Evolutionary conservation across 129 eudicot species (phyloP).

Genomic region (Sambucus nigra): DNA sequence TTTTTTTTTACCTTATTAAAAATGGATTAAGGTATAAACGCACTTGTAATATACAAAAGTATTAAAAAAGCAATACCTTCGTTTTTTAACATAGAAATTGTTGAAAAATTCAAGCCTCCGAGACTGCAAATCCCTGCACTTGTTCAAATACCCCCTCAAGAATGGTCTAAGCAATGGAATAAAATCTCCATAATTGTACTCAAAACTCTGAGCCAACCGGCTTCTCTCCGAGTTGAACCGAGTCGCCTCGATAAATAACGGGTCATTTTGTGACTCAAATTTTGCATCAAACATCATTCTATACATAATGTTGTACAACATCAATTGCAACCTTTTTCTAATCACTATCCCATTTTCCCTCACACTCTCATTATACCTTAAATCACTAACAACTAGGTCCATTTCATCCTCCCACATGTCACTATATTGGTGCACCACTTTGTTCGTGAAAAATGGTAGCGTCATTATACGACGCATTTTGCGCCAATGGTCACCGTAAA

Average conservation of each 20-base stretch:
- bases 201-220: slow-evolving; percentile 42
- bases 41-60: background rate
- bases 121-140: slow-evolving; percentile 31
- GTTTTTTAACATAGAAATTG: slow-evolving; percentile 22
- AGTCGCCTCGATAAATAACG: slow-evolving; percentile 25
- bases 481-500: slow-evolving; percentile 54
- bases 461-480: slow-evolving; percentile 47
- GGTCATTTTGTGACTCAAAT: slow-evolving; percentile 30
- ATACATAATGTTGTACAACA: slow-evolving; percentile 41
- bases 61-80: slow-evolving; percentile 27
- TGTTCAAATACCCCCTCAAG: slow-evolving; percentile 33
- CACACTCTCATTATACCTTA: slow-evolving; percentile 6
- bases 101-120: slow-evolving; percentile 36
- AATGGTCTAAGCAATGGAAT: slow-evolving; percentile 43
- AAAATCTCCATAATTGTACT: slow-evolving; percentile 42
- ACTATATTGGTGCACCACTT: slow-evolving; percentile 37
- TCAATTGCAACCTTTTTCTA: slow-evolving; percentile 29
- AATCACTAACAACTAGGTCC: slow-evolving; percentile 25
- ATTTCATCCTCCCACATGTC: slow-evolving; percentile 36
- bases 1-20: too few species aligned
- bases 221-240: slow-evolving; percentile 32
- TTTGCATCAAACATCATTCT: slow-evolving; percentile 37
- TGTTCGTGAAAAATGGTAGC: slow-evolving; percentile 41
- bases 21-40: too few species aligned
- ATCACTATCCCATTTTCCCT: slow-evolving; percentile 27